A percentile compares a stretch with the other conserved stretches of the same genome.
Evolutionary conservation across 2,329 filamentous ascomycete species (phyloP).

Genomic region (Penicillium sp.): DNA sequence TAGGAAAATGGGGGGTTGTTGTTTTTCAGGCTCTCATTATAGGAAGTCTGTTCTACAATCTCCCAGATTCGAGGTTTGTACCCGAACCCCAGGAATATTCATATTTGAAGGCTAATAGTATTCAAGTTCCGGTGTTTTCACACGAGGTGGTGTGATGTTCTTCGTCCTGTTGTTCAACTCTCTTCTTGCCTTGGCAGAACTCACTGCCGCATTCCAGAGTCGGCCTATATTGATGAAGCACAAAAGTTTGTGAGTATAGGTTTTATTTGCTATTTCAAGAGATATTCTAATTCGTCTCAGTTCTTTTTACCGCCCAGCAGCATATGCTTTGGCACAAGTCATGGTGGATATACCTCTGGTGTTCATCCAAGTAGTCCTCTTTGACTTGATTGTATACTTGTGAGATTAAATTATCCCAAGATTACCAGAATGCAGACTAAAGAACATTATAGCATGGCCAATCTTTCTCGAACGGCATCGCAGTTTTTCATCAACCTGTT

Average conservation of each 20-base stretch:
- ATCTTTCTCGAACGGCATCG: conserved; percentile 59
- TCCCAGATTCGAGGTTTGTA: conserved; percentile 53
- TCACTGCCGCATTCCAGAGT: conserved; percentile 64
- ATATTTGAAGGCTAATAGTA: background rate
- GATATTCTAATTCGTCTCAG: conserved; percentile 27
- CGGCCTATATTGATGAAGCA: conserved; percentile 72
- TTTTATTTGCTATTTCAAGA: background rate
- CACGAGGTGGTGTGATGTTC: conserved; percentile 65
- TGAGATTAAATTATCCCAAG: conserved; percentile 20
- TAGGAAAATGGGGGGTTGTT: conserved; percentile 57
- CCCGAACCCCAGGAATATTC: too few relatives aligned
- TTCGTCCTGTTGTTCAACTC: conserved; percentile 67
- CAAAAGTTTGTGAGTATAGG: conserved; percentile 60
- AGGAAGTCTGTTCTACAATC: conserved; percentile 58
- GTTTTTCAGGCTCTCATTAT: conserved; percentile 52
- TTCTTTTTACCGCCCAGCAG: conserved; percentile 68
- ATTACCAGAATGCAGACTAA: background rate
- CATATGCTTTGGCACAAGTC: conserved; percentile 63
- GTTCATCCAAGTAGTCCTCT: conserved; percentile 61
- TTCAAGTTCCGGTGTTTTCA: conserved; percentile 58
- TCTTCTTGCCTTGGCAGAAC: conserved; percentile 63
- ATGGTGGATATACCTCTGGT: conserved; percentile 63
- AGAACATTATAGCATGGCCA: conserved; percentile 51
- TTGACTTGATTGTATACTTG: conserved; percentile 66
- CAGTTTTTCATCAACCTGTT: conserved; percentile 67